phyloP scores from a whole-genome alignment of 1,284 basidiomycete species.

The Mrakiaceae sp. region DNA sequence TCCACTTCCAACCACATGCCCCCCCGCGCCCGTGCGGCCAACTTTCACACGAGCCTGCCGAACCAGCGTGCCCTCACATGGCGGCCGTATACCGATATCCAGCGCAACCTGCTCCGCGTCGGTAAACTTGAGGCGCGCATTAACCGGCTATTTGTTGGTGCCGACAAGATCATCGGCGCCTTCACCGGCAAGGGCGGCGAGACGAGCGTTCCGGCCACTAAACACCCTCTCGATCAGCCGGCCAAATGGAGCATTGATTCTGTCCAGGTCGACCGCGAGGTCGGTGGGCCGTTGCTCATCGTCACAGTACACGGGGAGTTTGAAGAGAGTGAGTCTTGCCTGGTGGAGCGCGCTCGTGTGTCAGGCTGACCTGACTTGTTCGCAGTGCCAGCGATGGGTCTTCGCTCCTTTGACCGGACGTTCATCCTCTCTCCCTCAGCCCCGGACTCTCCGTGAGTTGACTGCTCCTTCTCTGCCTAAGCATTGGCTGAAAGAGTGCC shows the following conservation, averaged over 20 bases:
- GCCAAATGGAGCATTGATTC: conserved; percentile 84
- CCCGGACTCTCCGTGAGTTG: conserved; percentile 62
- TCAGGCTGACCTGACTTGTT: conserved; percentile 5
- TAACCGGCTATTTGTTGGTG: conserved; percentile 60
- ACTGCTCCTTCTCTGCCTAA: neutral
- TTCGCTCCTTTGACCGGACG: conserved; percentile 85
- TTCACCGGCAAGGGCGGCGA: conserved; percentile 30
- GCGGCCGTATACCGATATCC: conserved; percentile 53
- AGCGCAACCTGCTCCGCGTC: conserved; percentile 64
- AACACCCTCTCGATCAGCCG: conserved; percentile 56
- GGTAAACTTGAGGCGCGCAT: conserved; percentile 52
- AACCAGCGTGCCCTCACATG: conserved; percentile 71
- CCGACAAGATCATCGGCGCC: conserved; percentile 52
- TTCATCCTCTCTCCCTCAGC: conserved; percentile 75
- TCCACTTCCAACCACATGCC: conserved; percentile 72
- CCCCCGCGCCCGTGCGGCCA: conserved; percentile 39
- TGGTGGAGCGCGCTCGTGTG: conserved; percentile 32
- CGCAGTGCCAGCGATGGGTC: conserved; percentile 42
- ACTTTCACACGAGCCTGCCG: conserved; percentile 42
- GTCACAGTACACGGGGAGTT: conserved; percentile 86
- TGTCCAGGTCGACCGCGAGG: conserved; percentile 59
- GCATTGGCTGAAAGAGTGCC: conserved; percentile 43
- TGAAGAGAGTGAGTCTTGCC: conserved; percentile 59
- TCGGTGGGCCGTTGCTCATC: conserved; percentile 48
- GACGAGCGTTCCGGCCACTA: conserved; percentile 57